Base-by-base conservation (phyloP, 1,139 yeast genomes). In the Pichia sp. region DNA sequence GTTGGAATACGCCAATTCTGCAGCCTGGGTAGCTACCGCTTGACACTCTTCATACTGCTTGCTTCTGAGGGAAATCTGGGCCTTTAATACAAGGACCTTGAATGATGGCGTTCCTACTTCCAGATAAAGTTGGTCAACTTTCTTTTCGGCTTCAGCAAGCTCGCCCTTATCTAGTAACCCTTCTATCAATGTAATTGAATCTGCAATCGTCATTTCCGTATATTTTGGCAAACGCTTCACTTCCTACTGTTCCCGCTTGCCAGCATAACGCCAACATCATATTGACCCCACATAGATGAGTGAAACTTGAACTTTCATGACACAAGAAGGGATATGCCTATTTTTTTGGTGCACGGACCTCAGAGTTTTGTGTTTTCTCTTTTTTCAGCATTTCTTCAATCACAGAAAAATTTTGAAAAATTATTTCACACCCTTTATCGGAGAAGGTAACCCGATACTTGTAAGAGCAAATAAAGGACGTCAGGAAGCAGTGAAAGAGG, bases 11-110 rank as follows among this genome's bases (percentile, higher is more conserved):
- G 95, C 91, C 33, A 80, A 64, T 1, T 71, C 67, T 43, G 83
- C 74, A 0, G 95, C 93, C 30, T 70, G 67, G 9, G 79, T 75
- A 24, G 88, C 74, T 58, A 80, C 83, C 2, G 71, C 70, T 53
- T 80, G 68, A 49, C 93, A 83, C 42, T 72, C 70, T 38, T 78
- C 78, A 64, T 69, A 72, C 60, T 77, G 72, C 61, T 75, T 78
- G 57, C 78, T 65, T 60, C 87, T 79, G 58, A 81, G 84, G 57
- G 78, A 73, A 0, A 84, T 81, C 20, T 59, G 54, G 6, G 55
- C 40, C 16, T 52, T 44, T 10, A 58, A 31, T 2, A 54, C n/a
- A 1, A 55, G 31, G 1, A 57, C 50, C 14, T 54, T 34, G 58
- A 79, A 76, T n/a, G 87, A 80, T 1, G 83, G 78, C 48, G 70